Percentiles rank a stretch among this genome's conserved stretches.
Conservation (phyloP, 176 grass and related monocot species). For the Calamus simplicifolius region DNA sequence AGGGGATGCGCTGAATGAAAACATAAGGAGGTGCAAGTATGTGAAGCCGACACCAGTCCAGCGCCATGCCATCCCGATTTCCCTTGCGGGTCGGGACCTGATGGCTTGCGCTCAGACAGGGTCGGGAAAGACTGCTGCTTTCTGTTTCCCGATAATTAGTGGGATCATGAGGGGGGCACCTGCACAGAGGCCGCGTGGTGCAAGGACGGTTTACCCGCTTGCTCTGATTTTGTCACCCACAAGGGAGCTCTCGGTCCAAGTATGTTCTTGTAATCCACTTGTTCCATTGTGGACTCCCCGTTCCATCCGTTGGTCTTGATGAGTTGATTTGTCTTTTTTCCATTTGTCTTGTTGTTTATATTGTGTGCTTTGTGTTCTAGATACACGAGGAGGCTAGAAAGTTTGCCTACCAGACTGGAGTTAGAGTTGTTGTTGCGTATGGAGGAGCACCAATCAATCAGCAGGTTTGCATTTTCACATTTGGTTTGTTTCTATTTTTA, state of each 20-base stretch:
- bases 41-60: constrained; percentile 93
- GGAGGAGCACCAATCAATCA: constrained; percentile 89
- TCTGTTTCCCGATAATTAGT: constrained; percentile 85
- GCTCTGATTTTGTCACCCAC: constrained; percentile 86
- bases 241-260: constrained; percentile 74
- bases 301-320: neutral
- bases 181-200: constrained; percentile 43
- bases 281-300: neutral
- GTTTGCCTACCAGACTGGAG: constrained; percentile 87
- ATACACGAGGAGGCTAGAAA: constrained; percentile 93
- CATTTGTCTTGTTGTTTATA: constrained; percentile 4
- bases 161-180: constrained; percentile 63
- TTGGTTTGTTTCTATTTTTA: neutral
- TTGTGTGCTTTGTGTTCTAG: constrained; percentile 28
- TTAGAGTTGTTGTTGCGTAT: constrained; percentile 87
- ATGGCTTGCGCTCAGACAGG: constrained; percentile 97
- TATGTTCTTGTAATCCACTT: constrained; percentile 19
- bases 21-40: constrained; percentile 79
- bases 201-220: constrained; percentile 51
- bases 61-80: constrained; percentile 74
- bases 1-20: constrained; percentile 72
- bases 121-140: constrained; percentile 77
- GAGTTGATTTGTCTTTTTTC: constrained; percentile 1
- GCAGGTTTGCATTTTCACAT: constrained; percentile 40
- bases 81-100: constrained; percentile 64